Evolutionary conservation across 2,329 filamentous ascomycete genomes (phyloP).

Genomic region (Anisogramma anomala): DNA sequence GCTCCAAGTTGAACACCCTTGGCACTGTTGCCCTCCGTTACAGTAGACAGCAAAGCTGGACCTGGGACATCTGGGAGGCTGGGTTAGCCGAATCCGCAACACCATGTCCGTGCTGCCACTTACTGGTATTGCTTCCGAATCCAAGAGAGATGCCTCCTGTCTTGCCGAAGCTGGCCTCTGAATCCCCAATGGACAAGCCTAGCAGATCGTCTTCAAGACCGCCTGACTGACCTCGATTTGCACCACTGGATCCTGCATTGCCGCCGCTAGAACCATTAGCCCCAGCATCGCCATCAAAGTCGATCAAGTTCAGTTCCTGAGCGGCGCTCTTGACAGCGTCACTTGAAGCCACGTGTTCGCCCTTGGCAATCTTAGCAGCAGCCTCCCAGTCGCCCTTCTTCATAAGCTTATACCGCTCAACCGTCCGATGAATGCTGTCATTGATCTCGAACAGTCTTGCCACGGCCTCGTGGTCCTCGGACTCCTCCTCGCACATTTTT

Average conservation of each 20-base stretch:
- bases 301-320: conserved; percentile 82
- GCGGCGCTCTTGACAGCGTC: conserved; percentile 48
- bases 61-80: conserved; percentile 46
- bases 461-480: conserved; percentile 90
- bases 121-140: conserved; percentile 58
- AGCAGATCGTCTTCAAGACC: conserved; percentile 83
- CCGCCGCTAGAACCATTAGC: conserved; percentile 32
- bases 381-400: conserved; percentile 88
- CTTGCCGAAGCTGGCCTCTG: conserved; percentile 48
- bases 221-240: conserved; percentile 36
- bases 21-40: conserved; percentile 50
- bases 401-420: conserved; percentile 88
- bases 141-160: conserved; percentile 77
- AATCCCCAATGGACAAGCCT: conserved; percentile 69
- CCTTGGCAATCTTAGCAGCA: conserved; percentile 72
- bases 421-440: conserved; percentile 94
- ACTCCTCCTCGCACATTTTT: conserved; percentile 98
- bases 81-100: conserved; percentile 18
- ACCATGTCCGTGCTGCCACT: conserved; percentile 21
- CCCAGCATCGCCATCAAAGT: conserved; percentile 62
- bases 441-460: conserved; percentile 95
- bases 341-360: conserved; percentile 36
- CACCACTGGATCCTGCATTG: conserved; percentile 19
- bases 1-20: conserved; percentile 30
- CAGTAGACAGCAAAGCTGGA: conserved; percentile 51